Percentiles rank a stretch among this genome's conserved stretches.
Evolutionary conservation across 495 filamentous ascomycete genomes (phyloP).

Genomic region (Collariella sp.): DNA sequence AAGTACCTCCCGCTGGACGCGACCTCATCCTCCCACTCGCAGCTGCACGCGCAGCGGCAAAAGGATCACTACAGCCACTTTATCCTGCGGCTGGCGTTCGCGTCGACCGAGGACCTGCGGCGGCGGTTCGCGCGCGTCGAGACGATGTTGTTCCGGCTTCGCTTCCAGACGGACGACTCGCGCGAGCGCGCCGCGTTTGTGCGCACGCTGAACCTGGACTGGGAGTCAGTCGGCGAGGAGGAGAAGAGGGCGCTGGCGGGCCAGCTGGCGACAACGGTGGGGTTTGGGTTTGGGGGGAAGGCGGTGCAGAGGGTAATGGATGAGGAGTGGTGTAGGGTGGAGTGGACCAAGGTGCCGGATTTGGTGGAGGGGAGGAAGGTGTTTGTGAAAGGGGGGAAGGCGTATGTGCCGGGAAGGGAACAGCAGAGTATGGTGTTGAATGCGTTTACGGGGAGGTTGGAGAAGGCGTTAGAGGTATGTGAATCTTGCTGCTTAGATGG

Average conservation of each 20-base stretch:
- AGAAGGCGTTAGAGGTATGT: conserved; percentile 68
- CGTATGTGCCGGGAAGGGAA: conserved; percentile 82
- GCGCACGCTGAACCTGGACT: conserved; percentile 65
- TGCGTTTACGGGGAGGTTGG: conserved; percentile 71
- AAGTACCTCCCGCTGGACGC: conserved; percentile 80
- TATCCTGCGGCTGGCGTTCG: conserved; percentile 89
- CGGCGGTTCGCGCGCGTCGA: conserved; percentile 80
- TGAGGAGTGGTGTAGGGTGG: conserved; percentile 87
- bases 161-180: conserved; percentile 62
- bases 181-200: conserved; percentile 69
- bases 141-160: conserved; percentile 74
- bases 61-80: conserved; percentile 98
- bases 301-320: conserved; percentile 46
- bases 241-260: conserved; percentile 52
- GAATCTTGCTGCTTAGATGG: background rate
- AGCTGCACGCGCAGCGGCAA: conserved; percentile 65
- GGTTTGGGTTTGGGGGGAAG: conserved; percentile 16
- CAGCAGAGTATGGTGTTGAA: conserved; percentile 81
- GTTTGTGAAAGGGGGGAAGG: conserved; percentile 70
- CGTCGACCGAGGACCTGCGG: conserved; percentile 84
- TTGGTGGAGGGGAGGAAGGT: conserved; percentile 73
- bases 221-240: conserved; percentile 64
- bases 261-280: conserved; percentile 29
- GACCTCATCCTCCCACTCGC: conserved; percentile 50
- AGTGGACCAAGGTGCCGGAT: conserved; percentile 89